These are phyloP conservation scores for Citrus hindsii DNA, from an alignment of 345 rosid genomes.

Conservation along the genomic window DNA sequence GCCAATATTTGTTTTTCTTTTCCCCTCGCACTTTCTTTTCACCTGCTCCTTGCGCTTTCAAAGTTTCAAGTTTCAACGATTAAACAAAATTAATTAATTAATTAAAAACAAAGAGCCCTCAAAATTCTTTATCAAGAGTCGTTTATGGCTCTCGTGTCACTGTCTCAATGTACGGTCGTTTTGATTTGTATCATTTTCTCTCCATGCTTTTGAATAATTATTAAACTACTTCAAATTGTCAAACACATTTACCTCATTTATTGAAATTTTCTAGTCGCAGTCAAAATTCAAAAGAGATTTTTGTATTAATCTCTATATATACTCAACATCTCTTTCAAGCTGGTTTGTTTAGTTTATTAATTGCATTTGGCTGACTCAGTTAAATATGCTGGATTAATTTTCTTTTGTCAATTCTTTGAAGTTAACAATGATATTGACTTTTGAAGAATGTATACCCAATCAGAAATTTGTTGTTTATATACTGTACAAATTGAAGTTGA, in stretches of 20 bases:
- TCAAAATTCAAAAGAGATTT: neutral
- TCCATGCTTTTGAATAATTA: constrained; percentile 1
- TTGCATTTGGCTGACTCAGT: neutral
- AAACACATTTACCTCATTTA: neutral
- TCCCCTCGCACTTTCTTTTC: neutral
- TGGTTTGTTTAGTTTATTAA: neutral
- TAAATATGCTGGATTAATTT: neutral
- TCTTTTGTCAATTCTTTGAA: neutral
- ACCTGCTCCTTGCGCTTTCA: neutral
- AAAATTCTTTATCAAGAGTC: neutral
- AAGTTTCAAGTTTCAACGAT: neutral
- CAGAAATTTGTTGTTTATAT: no score
- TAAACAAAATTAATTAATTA: neutral
- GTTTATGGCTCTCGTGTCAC: neutral
- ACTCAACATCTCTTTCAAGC: neutral
- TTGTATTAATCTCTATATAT: neutral
- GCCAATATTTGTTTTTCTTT: neutral
- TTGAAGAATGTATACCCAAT: neutral
- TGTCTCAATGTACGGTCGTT: neutral
- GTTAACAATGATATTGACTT: neutral
- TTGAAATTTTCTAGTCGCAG: neutral
- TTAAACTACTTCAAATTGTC: neutral
- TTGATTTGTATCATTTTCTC: neutral
- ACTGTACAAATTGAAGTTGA: neutral
- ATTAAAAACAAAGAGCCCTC: neutral